Conservation (phyloP, 1,139 yeast genomes). For the Pichia cactophila region DNA sequence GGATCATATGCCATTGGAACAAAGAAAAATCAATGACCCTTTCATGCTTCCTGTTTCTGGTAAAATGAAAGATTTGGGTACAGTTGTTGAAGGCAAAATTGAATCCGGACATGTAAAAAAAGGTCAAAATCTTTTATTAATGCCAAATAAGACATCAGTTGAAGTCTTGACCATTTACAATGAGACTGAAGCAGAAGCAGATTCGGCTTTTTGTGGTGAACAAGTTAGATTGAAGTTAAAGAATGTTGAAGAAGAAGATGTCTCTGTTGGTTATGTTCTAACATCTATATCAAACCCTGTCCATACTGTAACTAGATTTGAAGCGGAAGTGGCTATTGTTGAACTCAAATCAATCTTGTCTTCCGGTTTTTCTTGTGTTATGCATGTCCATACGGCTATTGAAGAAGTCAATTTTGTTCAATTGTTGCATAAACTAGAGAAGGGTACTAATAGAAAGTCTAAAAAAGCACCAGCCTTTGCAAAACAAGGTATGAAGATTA, state of each 20-base stretch:
- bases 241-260: constrained; percentile 96
- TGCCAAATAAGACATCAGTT: constrained; percentile 83
- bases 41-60: constrained; percentile 95
- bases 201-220: constrained; percentile 88
- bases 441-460: constrained; percentile 93
- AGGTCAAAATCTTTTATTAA: constrained; percentile 65
- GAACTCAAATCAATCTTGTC: constrained; percentile 91
- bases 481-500: constrained; percentile 96
- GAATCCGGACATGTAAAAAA: constrained; percentile 91
- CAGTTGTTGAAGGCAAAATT: constrained; percentile 95
- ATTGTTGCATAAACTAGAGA: constrained; percentile 86
- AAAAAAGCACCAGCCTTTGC: constrained; percentile 98
- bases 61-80: constrained; percentile 94
- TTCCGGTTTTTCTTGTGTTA: constrained; percentile 93
- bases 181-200: constrained; percentile 94
- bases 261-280: constrained; percentile 83
- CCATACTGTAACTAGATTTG: constrained; percentile 81
- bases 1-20: constrained; percentile 72
- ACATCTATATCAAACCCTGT: constrained; percentile 85
- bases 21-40: constrained; percentile 87
- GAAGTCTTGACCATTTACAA: constrained; percentile 84
- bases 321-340: constrained; percentile 95
- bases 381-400: constrained; percentile 98
- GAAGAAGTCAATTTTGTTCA: constrained; percentile 84
- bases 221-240: constrained; percentile 89